A percentile compares a stretch with the other conserved stretches of the same genome.
These are phyloP conservation scores for Chaetoceros tenuissimus DNA, from an alignment of 108 stramenopile species.

Conservation along the genomic window DNA sequence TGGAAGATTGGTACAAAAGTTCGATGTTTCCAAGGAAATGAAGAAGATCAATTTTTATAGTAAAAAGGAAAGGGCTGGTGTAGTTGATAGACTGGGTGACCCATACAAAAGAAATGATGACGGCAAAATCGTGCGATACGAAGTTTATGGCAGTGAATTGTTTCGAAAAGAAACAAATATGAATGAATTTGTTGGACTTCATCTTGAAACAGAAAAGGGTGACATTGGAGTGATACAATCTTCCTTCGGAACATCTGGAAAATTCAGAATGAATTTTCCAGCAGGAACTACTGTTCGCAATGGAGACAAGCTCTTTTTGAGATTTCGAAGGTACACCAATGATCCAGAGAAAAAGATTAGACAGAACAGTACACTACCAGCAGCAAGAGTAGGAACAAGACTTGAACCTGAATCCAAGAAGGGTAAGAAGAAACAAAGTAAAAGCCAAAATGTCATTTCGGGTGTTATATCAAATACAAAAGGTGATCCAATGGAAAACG, in stretches of 20 bases:
- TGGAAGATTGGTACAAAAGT: slow-evolving; percentile 68
- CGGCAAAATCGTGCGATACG: slow-evolving; percentile 65
- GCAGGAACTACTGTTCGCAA: slow-evolving; percentile 59
- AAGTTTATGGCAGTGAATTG: slow-evolving; percentile 76
- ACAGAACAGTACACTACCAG: slow-evolving; percentile 61
- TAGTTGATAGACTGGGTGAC: slow-evolving; percentile 63
- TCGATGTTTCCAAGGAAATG: slow-evolving; percentile 33
- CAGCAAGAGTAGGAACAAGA: slow-evolving; percentile 43
- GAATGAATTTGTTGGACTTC: slow-evolving; percentile 78
- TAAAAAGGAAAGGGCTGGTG: slow-evolving; percentile 63
- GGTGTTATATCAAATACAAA: slow-evolving; percentile 75
- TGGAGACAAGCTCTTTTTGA: slow-evolving; percentile 57
- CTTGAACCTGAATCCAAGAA: slow-evolving; percentile 37
- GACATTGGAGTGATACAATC: slow-evolving; percentile 77
- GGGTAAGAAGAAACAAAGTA: slow-evolving; percentile 36
- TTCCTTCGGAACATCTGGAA: slow-evolving; percentile 87
- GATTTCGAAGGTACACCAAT: slow-evolving; percentile 76
- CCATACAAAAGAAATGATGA: slow-evolving; percentile 62
- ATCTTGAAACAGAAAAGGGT: slow-evolving; percentile 60
- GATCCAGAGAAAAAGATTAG: slow-evolving; percentile 78
- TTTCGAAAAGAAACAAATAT: slow-evolving; percentile 90
- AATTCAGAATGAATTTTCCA: slow-evolving; percentile 83
- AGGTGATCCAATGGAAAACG: slow-evolving; percentile 61
- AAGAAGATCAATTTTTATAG: slow-evolving; percentile 59
- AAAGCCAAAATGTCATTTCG: not conserved